Evolutionary conservation across 2,329 filamentous ascomycete species (phyloP), one percentile per base, ranked within the genome.

Genomic region (Neofusicoccum umdonicola): DNA sequence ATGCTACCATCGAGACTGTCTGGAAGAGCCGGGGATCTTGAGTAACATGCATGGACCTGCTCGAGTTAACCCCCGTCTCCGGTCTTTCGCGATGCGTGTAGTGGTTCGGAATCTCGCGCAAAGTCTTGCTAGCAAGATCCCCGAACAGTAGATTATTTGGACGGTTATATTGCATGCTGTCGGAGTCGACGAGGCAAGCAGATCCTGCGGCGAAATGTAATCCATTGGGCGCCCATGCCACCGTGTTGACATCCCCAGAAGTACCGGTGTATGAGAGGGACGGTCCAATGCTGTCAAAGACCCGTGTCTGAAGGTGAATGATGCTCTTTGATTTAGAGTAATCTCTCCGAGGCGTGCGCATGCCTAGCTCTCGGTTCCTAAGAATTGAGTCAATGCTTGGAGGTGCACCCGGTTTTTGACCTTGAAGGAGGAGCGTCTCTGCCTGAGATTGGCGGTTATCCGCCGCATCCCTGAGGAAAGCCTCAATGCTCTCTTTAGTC

Each of bases 81-180:
- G 79, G 71, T 15, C 69, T 69, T n/a, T 79, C 73, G 3, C 83
- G 79, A 17, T 73, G 68, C 3, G 82, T 72, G 41, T 78, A 79
- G 69, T 88, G 86, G 57, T 85, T 81, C 0, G 83, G 79, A 0
- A 88, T 71, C 67, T 88, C 86, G 61, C 78, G 74, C 7, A 88
- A 70, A 1, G 69, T 69, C 19, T 78, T 80, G 1, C 69, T 68
- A 1, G 70, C 67, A 3, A 80, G 67, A 66, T 85, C 76, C 1
- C 86, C 86, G 41, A 85, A 71, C 1, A 88, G 69, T 0, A 88
- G 74, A 68, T 88, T 88, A 65, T 85, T 83, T 0, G 79, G 77
- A 44, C 83, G 76, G 65, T 88, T 88, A 69, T 88, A 88, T 45
- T 85, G 82, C 81, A 86, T 84, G n/a, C 81, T 84, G 51, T 81